These are phyloP conservation scores for Ophiognomonia clavigignenti-juglandacearum DNA, from an alignment of 2,329 filamentous ascomycete genomes.

Conservation along the genomic window DNA sequence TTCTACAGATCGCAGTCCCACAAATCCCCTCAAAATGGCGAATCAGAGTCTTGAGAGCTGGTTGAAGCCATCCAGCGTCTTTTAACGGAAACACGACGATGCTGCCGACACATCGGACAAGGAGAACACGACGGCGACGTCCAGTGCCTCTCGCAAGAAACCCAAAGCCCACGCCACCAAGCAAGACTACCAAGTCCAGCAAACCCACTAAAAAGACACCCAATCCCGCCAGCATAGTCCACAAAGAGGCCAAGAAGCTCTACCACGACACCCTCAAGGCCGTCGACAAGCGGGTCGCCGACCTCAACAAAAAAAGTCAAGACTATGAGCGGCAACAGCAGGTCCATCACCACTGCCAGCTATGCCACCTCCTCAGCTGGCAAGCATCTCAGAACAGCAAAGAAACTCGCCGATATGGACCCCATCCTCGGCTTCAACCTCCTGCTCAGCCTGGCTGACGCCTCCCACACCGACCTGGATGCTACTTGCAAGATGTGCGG, in stretches of 20 bases:
- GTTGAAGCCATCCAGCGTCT: neutral
- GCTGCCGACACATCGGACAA: neutral
- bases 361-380: neutral
- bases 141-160: neutral
- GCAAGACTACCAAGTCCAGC: too few relatives aligned
- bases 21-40: neutral
- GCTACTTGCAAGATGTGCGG: neutral
- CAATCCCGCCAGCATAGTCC: neutral
- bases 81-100: neutral
- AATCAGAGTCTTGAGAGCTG: neutral
- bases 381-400: neutral
- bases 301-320: neutral
- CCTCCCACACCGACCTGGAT: neutral
- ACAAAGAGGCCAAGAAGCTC: neutral
- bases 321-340: neutral
- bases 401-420: neutral
- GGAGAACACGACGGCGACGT: neutral
- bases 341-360: neutral
- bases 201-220: neutral
- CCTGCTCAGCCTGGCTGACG: neutral
- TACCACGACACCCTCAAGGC: neutral
- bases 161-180: neutral
- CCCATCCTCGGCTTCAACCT: neutral
- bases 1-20: neutral
- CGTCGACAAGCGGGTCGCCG: neutral